Evolutionary conservation across 768 basidiomycete species (phyloP), one percentile per base, ranked within the genome.

Genomic region (Neoboletus subvelutipes): DNA sequence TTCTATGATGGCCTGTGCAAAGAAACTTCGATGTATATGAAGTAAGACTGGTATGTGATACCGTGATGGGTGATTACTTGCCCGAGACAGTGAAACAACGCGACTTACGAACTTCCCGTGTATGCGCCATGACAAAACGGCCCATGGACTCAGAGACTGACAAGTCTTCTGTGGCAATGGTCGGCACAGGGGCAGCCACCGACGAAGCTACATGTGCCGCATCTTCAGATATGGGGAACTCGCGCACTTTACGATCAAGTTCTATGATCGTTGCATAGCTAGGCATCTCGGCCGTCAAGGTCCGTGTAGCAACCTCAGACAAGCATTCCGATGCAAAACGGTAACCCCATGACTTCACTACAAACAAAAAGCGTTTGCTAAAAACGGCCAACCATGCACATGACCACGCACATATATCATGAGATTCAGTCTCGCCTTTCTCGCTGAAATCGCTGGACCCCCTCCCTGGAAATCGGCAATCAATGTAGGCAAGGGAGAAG

Each of bases 1-100:
- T 55, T 88, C 85, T 26, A 85, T 82, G 60, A 88, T 81, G 4
- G 87, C 87, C 64, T 85, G 84, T 1, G 87, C 86, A 57, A 88
- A 88, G 75, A 86, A 89, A 55, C 78, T 78, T 26, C 86, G 78
- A 62, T 86, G 85, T 33, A 88, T 80, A 65, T 84, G 83, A 65
- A 86, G 75, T 18, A 86, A 73, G 22, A 83, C 85, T 85, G 50
- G 28, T 12, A 5, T 1, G 37, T 31, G 52, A 58, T 28, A 31
- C 28, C 41, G 57, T 45, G 40, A 51, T 20, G 46, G 17, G 40
- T 59, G 58, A 59, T 12, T 17, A 22, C 40, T 48, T 48, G 45
- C 29, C 40, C 31, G 22, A 0, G 7, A 24, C 4, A 52, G 18
- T 34, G 15, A 41, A 53, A n/a, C 29, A 55, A 45, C 17, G 6